Base-by-base conservation (phyloP, 495 filamentous ascomycete genomes). In the Jackrogersella minutella region DNA sequence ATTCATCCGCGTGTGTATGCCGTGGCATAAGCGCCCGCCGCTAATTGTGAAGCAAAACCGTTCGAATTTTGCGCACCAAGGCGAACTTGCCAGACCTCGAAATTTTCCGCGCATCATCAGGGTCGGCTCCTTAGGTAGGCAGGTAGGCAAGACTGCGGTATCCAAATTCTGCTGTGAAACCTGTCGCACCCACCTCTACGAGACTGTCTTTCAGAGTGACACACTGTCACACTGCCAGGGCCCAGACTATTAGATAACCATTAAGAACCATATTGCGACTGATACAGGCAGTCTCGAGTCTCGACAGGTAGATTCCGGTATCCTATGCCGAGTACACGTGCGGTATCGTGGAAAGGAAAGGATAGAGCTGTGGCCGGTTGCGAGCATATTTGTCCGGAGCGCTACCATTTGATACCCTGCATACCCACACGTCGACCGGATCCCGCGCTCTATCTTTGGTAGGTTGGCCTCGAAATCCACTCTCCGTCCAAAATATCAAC, bases 11-110 rank as follows among this genome's bases (percentile, higher is more conserved):
- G 14, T n/a, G n/a, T 40, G 28, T 14, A 9, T 50, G 19, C 33
- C n/a, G 34, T 14, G 9, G 50, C 33, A 26, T 41, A 56, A 28
- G 14, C 30, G 26, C 11, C 37, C 40, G 39, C 19, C 19, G 16
- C 40, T 58, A 53, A 26, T 47, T 31, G 61, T 43, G n/a, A 5
- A 26, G n/a, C 34, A 54, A 34, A 87, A 58, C 76, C 85, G 56
- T 84, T 82, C 78, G 86, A n/a, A n/a, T n/a, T n/a, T n/a, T n/a
- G n/a, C 83, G 9, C 81, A 82, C 10, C 81, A 82, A 64, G 84
- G 83, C 26, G 78, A 80, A n/a, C 62, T 80, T 75, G 3, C 79
- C 80, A 2, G 66, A 59, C 19, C 73, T 86, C 19, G 31, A 57
- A 13, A n/a, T n/a, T 84, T 84, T 57, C 82, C 82, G 0, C 77